Percentiles rank a stretch among this genome's conserved stretches.
These are phyloP conservation scores for Flaveria bidentis DNA, from an alignment of 129 eudicot species.

Conservation along the genomic window DNA sequence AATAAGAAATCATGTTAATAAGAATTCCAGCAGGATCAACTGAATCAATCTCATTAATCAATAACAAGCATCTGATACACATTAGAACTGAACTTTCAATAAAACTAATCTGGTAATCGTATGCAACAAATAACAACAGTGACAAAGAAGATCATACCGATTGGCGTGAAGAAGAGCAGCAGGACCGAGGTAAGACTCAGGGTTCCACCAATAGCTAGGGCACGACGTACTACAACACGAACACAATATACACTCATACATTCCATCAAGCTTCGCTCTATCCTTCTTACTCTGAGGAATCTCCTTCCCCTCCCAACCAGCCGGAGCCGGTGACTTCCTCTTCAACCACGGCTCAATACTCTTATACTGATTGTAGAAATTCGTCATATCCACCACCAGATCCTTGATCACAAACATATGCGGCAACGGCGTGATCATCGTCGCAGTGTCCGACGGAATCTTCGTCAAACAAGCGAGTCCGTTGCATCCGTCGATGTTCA, in stretches of 20 bases:
- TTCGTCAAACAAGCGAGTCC: constrained; percentile 88
- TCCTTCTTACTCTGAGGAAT: constrained; percentile 72
- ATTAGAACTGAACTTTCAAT: background rate
- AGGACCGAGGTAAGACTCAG: constrained; percentile 86
- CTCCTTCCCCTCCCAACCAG: constrained; percentile 63
- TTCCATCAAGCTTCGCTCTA: constrained; percentile 83
- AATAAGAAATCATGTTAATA: background rate
- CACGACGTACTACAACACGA: constrained; percentile 94
- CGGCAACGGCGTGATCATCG: constrained; percentile 78
- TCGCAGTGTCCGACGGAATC: constrained; percentile 40
- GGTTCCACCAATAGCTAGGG: constrained; percentile 99
- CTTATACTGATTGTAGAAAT: constrained; percentile 88
- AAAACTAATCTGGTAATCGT: background rate
- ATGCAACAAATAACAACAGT: background rate
- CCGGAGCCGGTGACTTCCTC: constrained; percentile 58
- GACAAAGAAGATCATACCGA: constrained; percentile 39
- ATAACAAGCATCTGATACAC: background rate
- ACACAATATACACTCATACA: constrained; percentile 89
- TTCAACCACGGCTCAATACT: constrained; percentile 98
- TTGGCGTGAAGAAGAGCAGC: constrained; percentile 90
- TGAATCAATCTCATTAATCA: background rate
- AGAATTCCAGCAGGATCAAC: background rate
- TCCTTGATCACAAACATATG: constrained; percentile 96
- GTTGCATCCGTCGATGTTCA: constrained; percentile 87
- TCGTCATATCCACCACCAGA: constrained; percentile 95